Percentiles rank a stretch among this genome's conserved stretches.
Conservation (phyloP, 2,329 filamentous ascomycete species). For the Colletotrichum lini region DNA sequence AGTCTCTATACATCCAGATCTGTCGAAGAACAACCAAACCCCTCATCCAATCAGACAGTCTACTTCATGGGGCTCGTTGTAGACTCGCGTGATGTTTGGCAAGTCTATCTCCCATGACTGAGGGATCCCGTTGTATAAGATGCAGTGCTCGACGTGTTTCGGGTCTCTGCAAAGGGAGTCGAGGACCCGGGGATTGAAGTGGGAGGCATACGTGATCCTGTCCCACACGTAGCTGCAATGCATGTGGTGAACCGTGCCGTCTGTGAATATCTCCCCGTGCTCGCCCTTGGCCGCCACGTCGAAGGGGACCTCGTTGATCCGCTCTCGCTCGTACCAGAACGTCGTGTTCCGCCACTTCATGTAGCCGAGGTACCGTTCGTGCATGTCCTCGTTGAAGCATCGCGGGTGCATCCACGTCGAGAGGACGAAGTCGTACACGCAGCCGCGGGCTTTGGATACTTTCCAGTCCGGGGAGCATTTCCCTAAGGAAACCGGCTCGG, state of each 20-base stretch:
- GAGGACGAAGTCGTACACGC: constrained; percentile 34
- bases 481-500: constrained; percentile 26
- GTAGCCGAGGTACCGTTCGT: constrained; percentile 28
- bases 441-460: constrained; percentile 49
- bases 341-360: constrained; percentile 36
- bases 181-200: constrained; percentile 28
- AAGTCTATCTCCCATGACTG: constrained; percentile 37
- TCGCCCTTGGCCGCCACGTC: constrained; percentile 30
- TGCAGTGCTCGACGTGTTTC: constrained; percentile 34
- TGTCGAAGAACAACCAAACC: too few species aligned
- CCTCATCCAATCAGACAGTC: constrained; percentile 24
- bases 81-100: constrained; percentile 34
- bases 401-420: constrained; percentile 45
- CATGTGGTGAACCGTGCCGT: constrained; percentile 34
- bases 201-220: constrained; percentile 33
- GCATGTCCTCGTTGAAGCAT: constrained; percentile 39
- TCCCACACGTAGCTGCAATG: constrained; percentile 39
- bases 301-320: constrained; percentile 30
- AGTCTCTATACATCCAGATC: too few species aligned
- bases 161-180: constrained; percentile 35
- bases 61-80: constrained; percentile 32
- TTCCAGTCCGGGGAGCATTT: constrained; percentile 26
- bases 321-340: constrained; percentile 32
- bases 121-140: constrained; percentile 32
- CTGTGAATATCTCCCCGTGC: constrained; percentile 33